phyloP scores from a whole-genome alignment of 2,329 filamentous ascomycete genomes.

The Fusarium sp. region DNA sequence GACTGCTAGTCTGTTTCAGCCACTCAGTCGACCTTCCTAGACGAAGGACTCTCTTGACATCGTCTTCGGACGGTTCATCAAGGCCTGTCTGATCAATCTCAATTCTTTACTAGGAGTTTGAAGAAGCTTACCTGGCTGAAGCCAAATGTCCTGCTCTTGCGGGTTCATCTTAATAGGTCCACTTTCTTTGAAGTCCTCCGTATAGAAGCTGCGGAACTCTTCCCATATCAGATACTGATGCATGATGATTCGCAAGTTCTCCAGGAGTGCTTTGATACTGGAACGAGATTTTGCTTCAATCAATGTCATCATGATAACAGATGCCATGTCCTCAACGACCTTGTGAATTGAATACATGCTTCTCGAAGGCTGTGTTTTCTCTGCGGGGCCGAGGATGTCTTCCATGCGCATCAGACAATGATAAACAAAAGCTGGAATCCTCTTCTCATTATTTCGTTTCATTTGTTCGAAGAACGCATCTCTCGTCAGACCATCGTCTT shows the following conservation, averaged over 20 bases:
- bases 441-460: not conserved
- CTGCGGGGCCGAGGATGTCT: fast-evolving
- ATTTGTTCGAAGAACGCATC: not conserved
- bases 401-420: not conserved
- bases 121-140: not conserved
- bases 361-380: not conserved
- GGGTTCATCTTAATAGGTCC: not conserved
- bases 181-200: not conserved
- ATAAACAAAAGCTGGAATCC: not conserved
- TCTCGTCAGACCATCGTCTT: not conserved
- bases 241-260: not conserved
- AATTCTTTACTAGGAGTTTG: fast-evolving
- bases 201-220: not conserved
- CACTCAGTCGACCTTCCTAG: not conserved
- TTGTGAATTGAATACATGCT: not conserved
- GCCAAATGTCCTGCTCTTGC: not conserved
- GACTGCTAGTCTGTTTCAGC: not conserved
- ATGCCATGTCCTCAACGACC: not conserved
- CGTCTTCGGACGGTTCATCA: not conserved
- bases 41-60: not conserved
- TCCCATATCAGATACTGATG: not conserved
- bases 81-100: not conserved
- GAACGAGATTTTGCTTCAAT: not conserved
- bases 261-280: not conserved
- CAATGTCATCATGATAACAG: not conserved